phyloP scores from a whole-genome alignment of 2,329 filamentous ascomycete species.

The Claviceps sp. region DNA sequence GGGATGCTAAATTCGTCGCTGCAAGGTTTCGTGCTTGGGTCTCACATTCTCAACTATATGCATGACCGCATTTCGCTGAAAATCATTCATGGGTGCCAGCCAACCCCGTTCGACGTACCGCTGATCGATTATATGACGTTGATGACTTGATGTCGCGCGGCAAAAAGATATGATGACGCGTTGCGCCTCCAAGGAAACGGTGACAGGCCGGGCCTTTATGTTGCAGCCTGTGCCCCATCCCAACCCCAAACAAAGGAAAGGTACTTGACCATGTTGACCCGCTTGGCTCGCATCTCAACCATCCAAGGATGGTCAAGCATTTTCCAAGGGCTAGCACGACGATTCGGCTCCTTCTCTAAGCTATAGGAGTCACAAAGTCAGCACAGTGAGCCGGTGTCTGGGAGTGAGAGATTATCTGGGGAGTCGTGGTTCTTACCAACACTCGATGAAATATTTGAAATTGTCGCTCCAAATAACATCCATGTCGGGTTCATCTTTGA shows the following conservation, averaged over 20 bases:
- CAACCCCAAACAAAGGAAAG: slow-evolving; percentile 94
- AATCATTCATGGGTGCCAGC: not conserved
- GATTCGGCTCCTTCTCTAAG: slow-evolving; percentile 80
- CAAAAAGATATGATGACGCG: not conserved
- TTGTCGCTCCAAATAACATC: slow-evolving; percentile 91
- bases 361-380: slow-evolving; percentile 32
- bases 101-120: not conserved
- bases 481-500: slow-evolving; percentile 87
- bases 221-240: slow-evolving; percentile 42
- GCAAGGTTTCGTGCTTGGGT: not conserved
- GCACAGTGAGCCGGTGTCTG: slow-evolving; percentile 1
- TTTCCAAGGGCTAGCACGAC: slow-evolving; percentile 88
- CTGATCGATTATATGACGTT: not conserved
- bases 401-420: not conserved
- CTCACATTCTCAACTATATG: not conserved
- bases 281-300: slow-evolving; percentile 87
- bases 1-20: not conserved
- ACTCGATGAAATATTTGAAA: slow-evolving; percentile 99
- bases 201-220: not conserved
- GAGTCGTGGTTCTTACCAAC: slow-evolving; percentile 62
- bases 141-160: not conserved
- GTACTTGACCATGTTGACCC: slow-evolving; percentile 95
- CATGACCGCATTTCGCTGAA: not conserved
- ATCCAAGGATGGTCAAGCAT: slow-evolving; percentile 99
- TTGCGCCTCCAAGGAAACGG: not conserved